Base-by-base conservation (phyloP, 768 basidiomycete species). In the Omphalotus guepiniiformis region DNA sequence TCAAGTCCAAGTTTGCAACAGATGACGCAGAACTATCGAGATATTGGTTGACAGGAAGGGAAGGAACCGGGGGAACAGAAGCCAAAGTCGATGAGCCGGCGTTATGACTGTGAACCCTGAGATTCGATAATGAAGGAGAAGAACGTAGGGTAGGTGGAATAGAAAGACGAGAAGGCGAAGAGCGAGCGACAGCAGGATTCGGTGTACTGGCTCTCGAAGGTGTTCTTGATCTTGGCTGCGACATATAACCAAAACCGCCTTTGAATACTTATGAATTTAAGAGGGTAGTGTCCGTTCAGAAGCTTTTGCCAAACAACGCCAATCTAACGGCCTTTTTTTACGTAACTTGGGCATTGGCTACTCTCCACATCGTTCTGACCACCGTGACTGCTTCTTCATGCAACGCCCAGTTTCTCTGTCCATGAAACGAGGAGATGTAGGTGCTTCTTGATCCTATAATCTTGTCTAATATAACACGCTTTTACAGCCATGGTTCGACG, bases 1-100 rank as follows among this genome's bases (percentile, higher is more conserved):
- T 72, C 49, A 80, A 64, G 53, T 85, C 82, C 64, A 86, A 59
- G 58, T 84, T 80, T 55, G 79, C 69, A 16, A 85, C 73, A 29
- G 88, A 89, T 38, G 85, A 88, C 28, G 85, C 78, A 18, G 84
- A 81, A 60, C 82, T 85, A 57, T 81, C 76, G 36, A 80, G 64
- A 36, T 60, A 66, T 23, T 70, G 59, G 48, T 63, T 69, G 12
- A 50, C 54, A 7, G 60, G 55, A 32, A 49, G 36, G 51, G 63
- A 55, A 35, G 66, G 70, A 36, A 61, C 62, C 56, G 46, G 59
- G 47, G 50, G 37, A 27, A 15, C 54, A 45, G 55, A 58, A 45
- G 55, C 58, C 29, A 63, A 53, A 21, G 72, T 64, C 16, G 62
- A 52, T 39, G 63, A 47, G 18, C 66, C 58, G 29, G 64, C 50